Percentiles rank a stretch among this genome's conserved stretches.
Conservation (phyloP, 148 eudicot species). For the Dysphania ambrosioides region DNA sequence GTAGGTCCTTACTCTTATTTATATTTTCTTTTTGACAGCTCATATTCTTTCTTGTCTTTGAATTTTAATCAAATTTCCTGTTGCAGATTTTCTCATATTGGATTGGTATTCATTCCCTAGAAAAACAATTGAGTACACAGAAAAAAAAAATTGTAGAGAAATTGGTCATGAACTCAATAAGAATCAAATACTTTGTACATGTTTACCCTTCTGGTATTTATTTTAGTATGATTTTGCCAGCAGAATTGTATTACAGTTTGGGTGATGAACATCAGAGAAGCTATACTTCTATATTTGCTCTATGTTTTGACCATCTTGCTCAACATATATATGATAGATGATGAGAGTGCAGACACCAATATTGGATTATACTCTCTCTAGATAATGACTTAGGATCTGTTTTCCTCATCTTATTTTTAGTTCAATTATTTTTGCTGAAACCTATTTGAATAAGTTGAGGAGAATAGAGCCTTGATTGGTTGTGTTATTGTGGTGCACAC, state of each 20-base stretch:
- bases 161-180: not conserved
- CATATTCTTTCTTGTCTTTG: constrained; percentile 2
- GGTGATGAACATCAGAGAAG: not conserved
- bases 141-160: not conserved
- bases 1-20: constrained; percentile 35
- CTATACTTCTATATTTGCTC: not conserved
- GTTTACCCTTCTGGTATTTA: not conserved
- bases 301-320: no score
- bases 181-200: not conserved
- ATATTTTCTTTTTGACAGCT: not conserved
- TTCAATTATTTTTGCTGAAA: no score
- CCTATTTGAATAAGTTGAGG: no score
- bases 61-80: not conserved
- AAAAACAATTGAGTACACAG: no score
- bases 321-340: no score
- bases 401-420: no score
- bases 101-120: no score
- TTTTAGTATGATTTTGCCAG: not conserved
- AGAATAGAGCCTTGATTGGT: no score
- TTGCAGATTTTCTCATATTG: not conserved
- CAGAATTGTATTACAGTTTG: not conserved
- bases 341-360: no score
- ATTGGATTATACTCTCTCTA: no score
- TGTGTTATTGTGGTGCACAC: no score
- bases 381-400: no score